Evolutionary conservation across 2,329 filamentous ascomycete species (phyloP), one percentile per base, ranked within the genome.

Genomic region (Neopestalotiopsis sp.): DNA sequence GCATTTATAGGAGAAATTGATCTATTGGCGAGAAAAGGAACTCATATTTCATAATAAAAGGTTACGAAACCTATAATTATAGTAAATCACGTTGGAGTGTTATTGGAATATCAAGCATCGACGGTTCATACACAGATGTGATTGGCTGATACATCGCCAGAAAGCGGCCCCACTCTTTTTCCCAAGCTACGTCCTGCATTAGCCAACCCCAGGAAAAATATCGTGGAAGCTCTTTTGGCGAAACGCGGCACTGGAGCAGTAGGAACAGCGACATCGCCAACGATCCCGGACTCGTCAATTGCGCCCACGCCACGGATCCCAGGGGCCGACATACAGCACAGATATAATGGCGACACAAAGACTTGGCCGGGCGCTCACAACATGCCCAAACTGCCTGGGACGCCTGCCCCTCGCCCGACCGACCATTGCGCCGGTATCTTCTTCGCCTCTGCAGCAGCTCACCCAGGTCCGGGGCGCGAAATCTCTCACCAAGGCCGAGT

Each of bases 401-500:
- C 73, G 76, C 60, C 72, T 80, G n/a, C 57, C 61, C 4, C 17
- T 62, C 52, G 70, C 72, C 61, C 72, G 70, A 32, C 71, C 75
- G 20, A 57, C 72, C 58, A 52, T 65, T 17, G 7, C 64, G 38
- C 67, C 68, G 17, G 66, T 38, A 38, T 10, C 68, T 57, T 57
- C 74, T 61, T 72, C 74, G 69, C 69, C 75, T 56, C 68, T 75
- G 38, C 69, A 75, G 49, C 69, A 72, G 63, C 80, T 81, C 72
- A 74, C 76, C 62, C 82, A 82, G 67, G 76, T 77, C 42, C 66
- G 66, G 14, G n/a, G 63, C 20, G 66, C 66, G n/a, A 34, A 40
- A 5, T 82, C 77, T 75, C 78, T 78, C 71, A 80, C 75, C 63
- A 75, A 77, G 62, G 74, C 78, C 68, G 78, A 79, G 67, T 75